Evolutionary conservation across 495 filamentous ascomycete species (phyloP).

Genomic region (Xylaria scruposa): DNA sequence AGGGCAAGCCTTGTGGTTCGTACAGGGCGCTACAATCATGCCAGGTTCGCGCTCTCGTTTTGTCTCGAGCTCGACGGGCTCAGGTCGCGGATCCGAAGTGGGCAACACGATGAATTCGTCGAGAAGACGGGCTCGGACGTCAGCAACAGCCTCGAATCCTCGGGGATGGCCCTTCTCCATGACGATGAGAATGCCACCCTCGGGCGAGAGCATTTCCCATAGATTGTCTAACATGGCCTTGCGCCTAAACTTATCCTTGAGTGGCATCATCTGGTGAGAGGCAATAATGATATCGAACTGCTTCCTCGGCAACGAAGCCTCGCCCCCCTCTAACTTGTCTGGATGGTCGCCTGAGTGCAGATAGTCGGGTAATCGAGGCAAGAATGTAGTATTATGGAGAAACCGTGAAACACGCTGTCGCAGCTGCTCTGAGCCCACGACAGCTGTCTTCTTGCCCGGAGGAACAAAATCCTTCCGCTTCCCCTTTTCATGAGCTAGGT

Average conservation of each 20-base stretch:
- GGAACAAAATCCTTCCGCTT: conserved; percentile 43
- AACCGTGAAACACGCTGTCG: conserved; percentile 77
- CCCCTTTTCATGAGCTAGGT: conserved; percentile 63
- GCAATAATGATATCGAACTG: conserved; percentile 89
- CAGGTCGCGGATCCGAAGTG: conserved; percentile 47
- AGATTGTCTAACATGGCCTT: conserved; percentile 81
- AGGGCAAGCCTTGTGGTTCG: conserved; percentile 85
- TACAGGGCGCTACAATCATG: conserved; percentile 96
- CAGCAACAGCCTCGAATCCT: conserved; percentile 90
- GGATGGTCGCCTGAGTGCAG: conserved; percentile 61
- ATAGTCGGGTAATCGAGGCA: conserved; percentile 92
- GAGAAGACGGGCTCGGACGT: conserved; percentile 78
- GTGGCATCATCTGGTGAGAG: conserved; percentile 76
- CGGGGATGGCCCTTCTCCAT: conserved; percentile 90
- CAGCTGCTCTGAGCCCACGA: conserved; percentile 59
- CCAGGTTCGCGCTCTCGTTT: conserved; percentile 64
- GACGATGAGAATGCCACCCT: conserved; percentile 86
- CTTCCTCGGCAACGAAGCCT: conserved; percentile 64
- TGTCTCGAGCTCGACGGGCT: conserved; percentile 39
- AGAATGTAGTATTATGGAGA: conserved; percentile 87
- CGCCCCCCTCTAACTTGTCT: conserved; percentile 48
- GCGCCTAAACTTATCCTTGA: conserved; percentile 74
- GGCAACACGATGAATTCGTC: conserved; percentile 76
- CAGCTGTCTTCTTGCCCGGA: conserved; percentile 57
- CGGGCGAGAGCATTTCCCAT: conserved; percentile 83